Evolutionary conservation across 495 filamentous ascomycete genomes (phyloP), one percentile per base, ranked within the genome.

Genomic region (Platismatia glauca): DNA sequence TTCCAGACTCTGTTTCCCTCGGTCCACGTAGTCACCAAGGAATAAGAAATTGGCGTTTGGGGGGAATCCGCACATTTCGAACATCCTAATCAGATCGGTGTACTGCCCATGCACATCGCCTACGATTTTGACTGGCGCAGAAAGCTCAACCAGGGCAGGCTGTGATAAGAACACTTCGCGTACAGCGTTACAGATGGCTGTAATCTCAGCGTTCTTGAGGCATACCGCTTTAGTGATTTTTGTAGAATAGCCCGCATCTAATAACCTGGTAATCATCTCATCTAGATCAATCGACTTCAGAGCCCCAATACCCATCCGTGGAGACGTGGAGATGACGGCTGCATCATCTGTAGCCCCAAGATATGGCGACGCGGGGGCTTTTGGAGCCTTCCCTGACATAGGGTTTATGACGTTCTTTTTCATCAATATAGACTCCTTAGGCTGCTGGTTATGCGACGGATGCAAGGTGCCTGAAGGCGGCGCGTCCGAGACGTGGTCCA

Each of bases 11-110:
- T 97, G 93, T 77, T 99, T 99, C 64, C 94, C 94, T 57, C 94
- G 86, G 71, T 99, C 94, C 63, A 99, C 94, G 73, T 99, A 99
- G 71, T 99, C 94, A 18, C 94, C 94, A 18, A 99, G 79, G 73
- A 99, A 99, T 43, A 99, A 81, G 70, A 89, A 99, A 77, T 99
- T 99, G 9, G 91, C 84, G 52, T 84, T 85, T 9, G 94, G 94
- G 15, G 94, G 94, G 71, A 97, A 99, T 4, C 94, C 94, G 69
- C 94, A 97, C 95, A 97, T 97, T 76, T 99, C 94, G 66, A 99
- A 99, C 82, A 99, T 87, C 39, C 94, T 82, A 67, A 99, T 95
- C 34, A 99, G 78, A 75, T 99, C 94, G 22, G 93, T 95, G 71
- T 97, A 99, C 74, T 99, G 94, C 57, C 94, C 94, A 73, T 99